Evolutionary conservation across 2,329 filamentous ascomycete genomes (phyloP), one percentile per base, ranked within the genome.

Genomic region (Polytolypa hystricis): DNA sequence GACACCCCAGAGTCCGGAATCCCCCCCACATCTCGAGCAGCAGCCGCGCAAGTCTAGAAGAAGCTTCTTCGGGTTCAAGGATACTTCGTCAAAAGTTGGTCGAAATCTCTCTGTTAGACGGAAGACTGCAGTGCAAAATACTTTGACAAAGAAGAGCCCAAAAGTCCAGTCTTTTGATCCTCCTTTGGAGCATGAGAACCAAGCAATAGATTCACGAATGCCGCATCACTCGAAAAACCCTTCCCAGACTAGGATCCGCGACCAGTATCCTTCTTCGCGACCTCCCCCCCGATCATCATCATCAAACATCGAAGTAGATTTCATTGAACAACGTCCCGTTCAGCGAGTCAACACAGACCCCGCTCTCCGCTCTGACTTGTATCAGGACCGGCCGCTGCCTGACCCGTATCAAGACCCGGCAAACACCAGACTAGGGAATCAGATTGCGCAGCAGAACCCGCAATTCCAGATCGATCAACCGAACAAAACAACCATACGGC

Each of bases 61-160:
- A 28, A 42, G 47, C 7, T 46, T 53, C 27, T 53, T 53, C 43
- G 48, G 49, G 7, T 35, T 52, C 6, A 43, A 45, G 10, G 31
- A 41, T 12, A 47, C 45, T 2, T 48, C 40, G 33, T 35, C 36
- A 20, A 39, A 38, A 25, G 43, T 43, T 35, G 48, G 50, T 26
- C 46, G 52, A 25, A 49, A 39, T 20, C 43, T 49, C 38, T 55
- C 52, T 4, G 44, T 54, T 23, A 45, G 52, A 33, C 47, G 41
- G 30, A 53, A 53, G 35, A 37, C 35, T 29, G 39, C 37, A 31
- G 37, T 35, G 18, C 40, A 45, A 25, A 38, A 30, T 10, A 18
- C 37, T 32, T 30, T 35, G 9, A 32, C 40, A 27, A 26, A 39
- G 11, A 38, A 33, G 20, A 30, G 32, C 3, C 20, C 7, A 25